Percentiles rank a stretch among this genome's conserved stretches.
phyloP scores from a whole-genome alignment of 2,329 filamentous ascomycete species.

The Venturia carpophila region DNA sequence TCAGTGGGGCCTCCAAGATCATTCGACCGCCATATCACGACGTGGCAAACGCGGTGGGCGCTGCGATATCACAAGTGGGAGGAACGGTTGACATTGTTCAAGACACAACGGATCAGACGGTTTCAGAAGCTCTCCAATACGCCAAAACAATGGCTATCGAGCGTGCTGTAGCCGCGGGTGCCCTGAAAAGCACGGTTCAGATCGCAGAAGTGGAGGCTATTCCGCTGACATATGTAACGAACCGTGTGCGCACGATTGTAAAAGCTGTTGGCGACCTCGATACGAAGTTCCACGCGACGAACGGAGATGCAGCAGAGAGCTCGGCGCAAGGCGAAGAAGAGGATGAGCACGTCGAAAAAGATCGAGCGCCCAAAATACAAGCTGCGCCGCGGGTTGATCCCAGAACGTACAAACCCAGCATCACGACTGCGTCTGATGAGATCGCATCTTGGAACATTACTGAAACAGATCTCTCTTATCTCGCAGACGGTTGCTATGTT shows the following conservation, averaged over 20 bases:
- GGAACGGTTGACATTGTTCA: constrained; percentile 28
- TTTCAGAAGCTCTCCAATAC: constrained; percentile 18
- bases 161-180: constrained; percentile 41
- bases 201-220: constrained; percentile 48
- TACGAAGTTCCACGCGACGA: constrained; percentile 18
- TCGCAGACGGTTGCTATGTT: constrained; percentile 42
- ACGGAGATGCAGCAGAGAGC: constrained; percentile 14
- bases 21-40: constrained; percentile 50
- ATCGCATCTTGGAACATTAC: constrained; percentile 38
- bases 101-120: constrained; percentile 33
- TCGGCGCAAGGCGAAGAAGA: constrained; percentile 19
- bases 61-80: constrained; percentile 20
- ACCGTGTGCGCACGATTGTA: constrained; percentile 46
- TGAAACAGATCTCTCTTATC: constrained; percentile 39
- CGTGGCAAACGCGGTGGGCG: constrained; percentile 57
- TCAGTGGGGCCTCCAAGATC: constrained; percentile 49
- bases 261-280: constrained; percentile 49
- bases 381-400: constrained; percentile 23
- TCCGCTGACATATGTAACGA: constrained; percentile 47
- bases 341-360: constrained; percentile 16
- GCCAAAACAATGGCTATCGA: constrained; percentile 35
- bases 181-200: constrained; percentile 36
- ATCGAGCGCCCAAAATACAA: constrained; percentile 1
- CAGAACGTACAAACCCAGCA: constrained; percentile 34
- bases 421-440: constrained; percentile 24